Base-by-base conservation (phyloP, 163 green algal species). In the Scenedesmus sp. region DNA sequence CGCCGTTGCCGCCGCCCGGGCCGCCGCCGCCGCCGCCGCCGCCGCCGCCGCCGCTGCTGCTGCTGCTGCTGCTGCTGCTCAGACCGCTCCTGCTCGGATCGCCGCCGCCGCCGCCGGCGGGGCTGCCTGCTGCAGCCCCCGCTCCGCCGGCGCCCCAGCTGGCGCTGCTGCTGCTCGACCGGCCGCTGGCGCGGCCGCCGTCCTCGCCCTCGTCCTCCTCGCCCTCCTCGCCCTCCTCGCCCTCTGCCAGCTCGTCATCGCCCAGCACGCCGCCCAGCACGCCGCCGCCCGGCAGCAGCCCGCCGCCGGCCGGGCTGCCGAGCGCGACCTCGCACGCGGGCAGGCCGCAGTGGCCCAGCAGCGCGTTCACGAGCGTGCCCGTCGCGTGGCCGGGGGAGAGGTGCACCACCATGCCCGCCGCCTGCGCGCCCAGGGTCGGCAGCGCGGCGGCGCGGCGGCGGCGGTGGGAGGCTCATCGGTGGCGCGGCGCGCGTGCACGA, bases 351-450 rank as follows among this genome's bases (percentile, higher is more conserved):
- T 70, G 62, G 10, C 22, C 62, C 18, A 70, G 89, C 64, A 99
- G 78, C 0, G 94, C 96, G 83, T 99, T 98, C 14, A 99, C 96
- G 4, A 99, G 89, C 4, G 96, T 99, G 70, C 96, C 96, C 13
- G 39, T 87, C 54, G 88, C 81, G 88, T 98, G 89, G 4, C 96
- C 96, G 0, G 94, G 85, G 0, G 89, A 88, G 3, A 95, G 91
- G 86, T 99, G 96, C 20, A 98, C 91, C 39, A 99, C 96, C 93
- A 99, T 96, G 44, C 92, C 93, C 13, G 92, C 78, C 5, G 79
- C 80, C 89, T 93, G 54, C 62, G 50, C 33, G n/a, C n/a, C n/a
- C n/a, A n/a, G n/a, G n/a, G n/a, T n/a, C n/a, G n/a, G n/a, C n/a
- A n/a, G n/a, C n/a, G n/a, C n/a, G n/a, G n/a, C n/a, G n/a, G n/a